phyloP scores from a whole-genome alignment of 1,284 basidiomycete species.

The Chondrostereum purpureum region DNA sequence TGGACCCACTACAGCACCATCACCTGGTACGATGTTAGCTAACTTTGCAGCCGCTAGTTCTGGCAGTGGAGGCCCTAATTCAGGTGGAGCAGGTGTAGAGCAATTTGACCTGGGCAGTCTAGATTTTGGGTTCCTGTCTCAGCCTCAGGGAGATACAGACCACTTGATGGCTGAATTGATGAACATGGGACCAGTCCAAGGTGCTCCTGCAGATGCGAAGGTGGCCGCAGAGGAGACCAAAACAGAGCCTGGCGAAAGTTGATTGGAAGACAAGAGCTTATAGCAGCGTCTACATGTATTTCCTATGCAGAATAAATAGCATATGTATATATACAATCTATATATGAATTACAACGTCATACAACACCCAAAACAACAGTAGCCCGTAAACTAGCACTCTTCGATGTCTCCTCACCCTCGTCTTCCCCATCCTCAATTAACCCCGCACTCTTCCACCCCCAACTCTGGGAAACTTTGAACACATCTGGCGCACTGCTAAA shows the following conservation, averaged over 20 bases:
- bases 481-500: conserved; percentile 84
- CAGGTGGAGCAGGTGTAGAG: neutral
- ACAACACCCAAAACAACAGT: conserved; percentile 72
- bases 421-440: conserved; percentile 44
- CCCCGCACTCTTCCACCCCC: conserved; percentile 76
- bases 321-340: too few relatives aligned
- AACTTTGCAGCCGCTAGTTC: conserved; percentile 1
- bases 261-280: too few relatives aligned
- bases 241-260: too few relatives aligned
- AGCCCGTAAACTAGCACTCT: conserved; percentile 51
- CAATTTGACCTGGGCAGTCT: neutral
- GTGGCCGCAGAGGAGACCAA: neutral
- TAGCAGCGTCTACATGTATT: too few relatives aligned
- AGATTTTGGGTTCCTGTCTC: neutral
- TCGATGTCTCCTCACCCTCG: conserved; percentile 28
- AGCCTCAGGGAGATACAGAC: neutral
- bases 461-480: conserved; percentile 75
- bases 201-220: neutral
- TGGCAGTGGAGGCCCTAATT: neutral
- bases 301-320: too few relatives aligned
- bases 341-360: conserved; percentile 26
- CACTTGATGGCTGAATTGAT: neutral
- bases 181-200: neutral
- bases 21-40: neutral
- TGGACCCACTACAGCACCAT: neutral